These are phyloP conservation scores for Zymoseptoria tritici DNA, from an alignment of 2,329 filamentous ascomycete genomes.

Conservation along the genomic window DNA sequence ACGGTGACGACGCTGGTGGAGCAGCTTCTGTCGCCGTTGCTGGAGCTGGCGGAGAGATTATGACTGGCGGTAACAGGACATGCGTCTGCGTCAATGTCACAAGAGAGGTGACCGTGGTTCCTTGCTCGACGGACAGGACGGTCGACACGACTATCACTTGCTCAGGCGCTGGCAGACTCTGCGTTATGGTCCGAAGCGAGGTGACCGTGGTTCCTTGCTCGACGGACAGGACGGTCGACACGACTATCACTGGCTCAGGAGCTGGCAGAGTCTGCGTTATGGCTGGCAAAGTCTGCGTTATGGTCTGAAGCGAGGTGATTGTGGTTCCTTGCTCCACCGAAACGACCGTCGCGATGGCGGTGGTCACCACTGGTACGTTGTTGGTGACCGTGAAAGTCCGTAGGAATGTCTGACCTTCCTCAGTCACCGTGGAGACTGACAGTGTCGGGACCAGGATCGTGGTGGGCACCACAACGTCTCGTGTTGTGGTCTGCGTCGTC, in stretches of 20 bases:
- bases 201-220: not conserved
- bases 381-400: not conserved
- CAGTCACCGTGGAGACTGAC: not conserved
- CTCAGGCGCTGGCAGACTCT: not conserved
- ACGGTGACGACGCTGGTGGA: not conserved
- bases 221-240: not conserved
- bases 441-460: not conserved
- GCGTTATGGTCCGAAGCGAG: not conserved
- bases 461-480: not conserved
- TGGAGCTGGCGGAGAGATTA: slow-evolving; percentile 1
- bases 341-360: not conserved
- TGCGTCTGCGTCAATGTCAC: not conserved
- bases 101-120: not conserved
- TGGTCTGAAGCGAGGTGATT: not conserved
- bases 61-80: not conserved
- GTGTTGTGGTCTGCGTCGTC: not conserved
- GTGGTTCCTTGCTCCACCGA: not conserved
- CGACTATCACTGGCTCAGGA: not conserved
- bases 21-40: not conserved
- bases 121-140: not conserved
- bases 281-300: not conserved
- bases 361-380: not conserved
- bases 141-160: not conserved
- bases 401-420: not conserved
- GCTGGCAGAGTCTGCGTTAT: not conserved